These are phyloP conservation scores for Exidia glandulosa DNA, from an alignment of 768 basidiomycete genomes.

Conservation along the genomic window DNA sequence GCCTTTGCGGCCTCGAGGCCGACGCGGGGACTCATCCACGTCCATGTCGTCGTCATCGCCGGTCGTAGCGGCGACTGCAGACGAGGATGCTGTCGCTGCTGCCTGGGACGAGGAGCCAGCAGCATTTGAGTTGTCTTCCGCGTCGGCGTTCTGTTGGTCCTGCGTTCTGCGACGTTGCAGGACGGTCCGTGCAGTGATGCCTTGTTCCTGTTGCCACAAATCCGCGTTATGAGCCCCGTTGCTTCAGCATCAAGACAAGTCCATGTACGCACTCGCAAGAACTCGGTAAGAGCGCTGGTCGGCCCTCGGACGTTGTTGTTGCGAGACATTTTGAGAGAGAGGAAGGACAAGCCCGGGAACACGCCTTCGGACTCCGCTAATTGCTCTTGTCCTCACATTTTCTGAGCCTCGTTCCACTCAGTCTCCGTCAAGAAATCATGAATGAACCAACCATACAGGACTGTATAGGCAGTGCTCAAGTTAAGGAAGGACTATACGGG, in stretches of 20 bases:
- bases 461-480: too few species aligned
- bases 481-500: too few species aligned
- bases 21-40: constrained; percentile 5
- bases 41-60: constrained; percentile 8
- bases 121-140: constrained; percentile 6
- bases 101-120: too few species aligned
- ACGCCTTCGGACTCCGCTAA: background rate
- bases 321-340: constrained; percentile 9
- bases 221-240: too few species aligned
- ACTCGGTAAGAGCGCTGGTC: constrained; percentile 74
- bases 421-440: too few species aligned
- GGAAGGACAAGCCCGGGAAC: background rate
- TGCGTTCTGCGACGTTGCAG: constrained; percentile 1
- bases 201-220: constrained; percentile 30
- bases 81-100: constrained; percentile 4
- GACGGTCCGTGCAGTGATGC: constrained; percentile 30
- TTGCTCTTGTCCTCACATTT: too few species aligned
- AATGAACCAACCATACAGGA: too few species aligned
- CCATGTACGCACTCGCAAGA: constrained; percentile 44
- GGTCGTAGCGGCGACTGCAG: background rate
- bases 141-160: background rate
- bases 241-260: background rate
- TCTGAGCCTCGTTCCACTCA: too few species aligned
- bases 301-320: constrained; percentile 65
- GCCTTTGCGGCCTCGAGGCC: constrained; percentile 1